Evolutionary conservation across 140 eudicot species (phyloP), one percentile per base, ranked within the genome.

Genomic region (Ambrosia hybrid): DNA sequence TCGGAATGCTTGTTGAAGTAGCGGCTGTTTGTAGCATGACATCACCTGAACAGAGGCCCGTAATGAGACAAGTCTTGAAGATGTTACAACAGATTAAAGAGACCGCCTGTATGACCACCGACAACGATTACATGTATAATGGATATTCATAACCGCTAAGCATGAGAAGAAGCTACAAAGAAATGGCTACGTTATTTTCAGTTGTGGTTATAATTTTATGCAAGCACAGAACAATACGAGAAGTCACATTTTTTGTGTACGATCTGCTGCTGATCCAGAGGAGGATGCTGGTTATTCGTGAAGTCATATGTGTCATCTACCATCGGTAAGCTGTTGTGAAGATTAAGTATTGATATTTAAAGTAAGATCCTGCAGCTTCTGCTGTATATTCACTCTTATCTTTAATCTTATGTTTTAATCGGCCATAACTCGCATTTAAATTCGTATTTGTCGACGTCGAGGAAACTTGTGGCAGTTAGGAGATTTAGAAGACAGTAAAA

Each of bases 41-140:
- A 2, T 87, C 96, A 21, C 95, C 95, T 0, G 96, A 90, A 67
- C 96, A 90, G 58, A 83, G 96, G 78, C 96, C 96, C 17, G 77
- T 85, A 4, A 91, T 91, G 96, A 78, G 92, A 68, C 96, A 91
- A 57, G 96, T 88, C 36, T 68, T 91, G 79, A 86, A 86, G 76
- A 91, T 88, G 96, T 82, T 91, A 62, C 95, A 81, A 13, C 87
- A 88, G 76, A 82, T 88, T 4, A 91, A 91, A 79, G 95, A 85
- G 75, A 76, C 77, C 45, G 91, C 84, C 5, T 59, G 86, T 74
- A 63, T 76, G 65, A 59, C 41, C 9, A 60, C 46, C 5, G 92
- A 83, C 30, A 58, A 66, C 34, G 91, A 83, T 61, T 48, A 61
- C 75, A 52, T 65, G 9, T 57, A 69, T 71, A 70, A 49, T 75